Base-by-base conservation (phyloP, 2,329 filamentous ascomycete genomes). In the Amauroascus verrucosus region DNA sequence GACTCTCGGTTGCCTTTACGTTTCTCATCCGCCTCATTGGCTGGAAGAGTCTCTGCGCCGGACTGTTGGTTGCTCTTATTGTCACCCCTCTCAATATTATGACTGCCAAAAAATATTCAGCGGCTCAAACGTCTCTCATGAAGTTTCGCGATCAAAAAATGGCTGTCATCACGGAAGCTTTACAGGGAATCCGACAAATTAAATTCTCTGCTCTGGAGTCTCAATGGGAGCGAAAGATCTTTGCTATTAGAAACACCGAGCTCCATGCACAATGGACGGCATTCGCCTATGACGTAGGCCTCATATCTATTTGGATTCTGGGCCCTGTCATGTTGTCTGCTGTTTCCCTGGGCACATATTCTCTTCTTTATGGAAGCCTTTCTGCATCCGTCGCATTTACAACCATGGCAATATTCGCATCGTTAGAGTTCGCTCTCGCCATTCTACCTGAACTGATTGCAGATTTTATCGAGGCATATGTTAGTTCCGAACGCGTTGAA, bases 151-250 rank as follows among this genome's bases (percentile, higher is more conserved):
- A 91, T 65, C 75, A 81, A 52, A 91, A 90, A 67, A 77, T 89
- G 69, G 83, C 78, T 0, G 78, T 89, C 13, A 77, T 93, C 28
- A 86, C 85, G 1, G 86, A 93, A 66, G 85, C 84, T 0, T 70
- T 93, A 1, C 79, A 86, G 60, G 86, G 86, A 6, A 90, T 91
- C 58, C 80, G 86, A 1, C 87, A 93, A 66, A 88, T 93, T 70
- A 93, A 93, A 63, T 89, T 91, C 60, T 85, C 85, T 0, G 86
- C 86, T 0, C 69, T 88, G 1, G 87, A 91, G 65, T 70, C 73
- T 18, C 80, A 86, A 60, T 91, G 87, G 86, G 81, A 88, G 64
- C 73, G 76, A 14, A 85, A 83, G 56, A 86, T 93, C 64, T 68
- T 76, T 57, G 67, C 77, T 57, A 79, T 83, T 6, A 76, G 87